Evolutionary conservation across 192 early-diverging fungal genomes (phyloP).

Genomic region (Dimargaris xerosporica): DNA sequence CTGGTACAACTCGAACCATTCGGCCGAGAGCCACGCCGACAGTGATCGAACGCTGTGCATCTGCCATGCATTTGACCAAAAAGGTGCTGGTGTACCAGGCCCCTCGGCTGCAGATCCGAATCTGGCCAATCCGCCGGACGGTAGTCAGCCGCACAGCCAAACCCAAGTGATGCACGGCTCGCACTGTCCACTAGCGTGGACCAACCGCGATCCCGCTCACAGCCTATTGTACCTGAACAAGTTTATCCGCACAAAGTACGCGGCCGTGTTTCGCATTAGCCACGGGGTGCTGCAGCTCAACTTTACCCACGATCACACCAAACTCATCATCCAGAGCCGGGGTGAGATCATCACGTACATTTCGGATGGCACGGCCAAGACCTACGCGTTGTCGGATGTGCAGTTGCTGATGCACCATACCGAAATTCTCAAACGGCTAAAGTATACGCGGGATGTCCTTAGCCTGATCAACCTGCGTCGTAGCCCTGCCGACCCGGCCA

Average conservation of each 20-base stretch:
- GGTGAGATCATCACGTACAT: constrained; percentile 11
- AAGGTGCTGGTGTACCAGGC: background rate
- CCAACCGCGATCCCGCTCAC: constrained; percentile 11
- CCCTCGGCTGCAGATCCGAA: background rate
- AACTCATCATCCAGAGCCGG: constrained; percentile 5
- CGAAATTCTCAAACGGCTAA: constrained; percentile 9
- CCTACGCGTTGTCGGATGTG: background rate
- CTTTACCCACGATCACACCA: constrained; percentile 9
- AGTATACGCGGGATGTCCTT: constrained; percentile 8
- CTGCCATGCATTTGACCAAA: background rate
- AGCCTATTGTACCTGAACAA: constrained; percentile 10
- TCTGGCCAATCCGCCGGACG: background rate
- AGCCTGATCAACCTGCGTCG: constrained; percentile 8
- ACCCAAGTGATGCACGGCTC: background rate
- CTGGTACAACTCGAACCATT: constrained; percentile 1
- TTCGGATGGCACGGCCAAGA: background rate
- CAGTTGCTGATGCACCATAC: background rate
- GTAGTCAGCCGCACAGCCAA: background rate
- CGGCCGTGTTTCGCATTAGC: constrained; percentile 12
- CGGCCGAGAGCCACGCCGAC: background rate
- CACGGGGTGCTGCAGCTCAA: constrained; percentile 11
- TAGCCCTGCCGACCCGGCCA: no score
- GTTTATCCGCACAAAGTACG: constrained; percentile 12
- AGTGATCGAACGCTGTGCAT: background rate
- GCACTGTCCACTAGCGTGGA: constrained; percentile 7